Evolutionary conservation across 2,329 filamentous ascomycete species (phyloP), one percentile per base, ranked within the genome.

Genomic region (Pseudogymnoascus sp.): DNA sequence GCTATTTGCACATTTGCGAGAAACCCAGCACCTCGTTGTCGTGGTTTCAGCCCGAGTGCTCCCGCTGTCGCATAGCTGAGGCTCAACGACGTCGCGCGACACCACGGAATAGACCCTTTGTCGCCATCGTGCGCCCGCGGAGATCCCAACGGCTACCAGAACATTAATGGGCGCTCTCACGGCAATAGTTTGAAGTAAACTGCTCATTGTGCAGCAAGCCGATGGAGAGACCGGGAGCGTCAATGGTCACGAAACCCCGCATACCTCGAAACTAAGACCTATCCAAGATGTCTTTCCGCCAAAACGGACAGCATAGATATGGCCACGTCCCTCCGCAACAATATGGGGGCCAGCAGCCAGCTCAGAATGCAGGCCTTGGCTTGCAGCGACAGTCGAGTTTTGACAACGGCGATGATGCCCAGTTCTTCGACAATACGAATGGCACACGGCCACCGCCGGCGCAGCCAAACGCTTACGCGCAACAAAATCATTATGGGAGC

Each of bases 331-430:
- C 86, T 66, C 86, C 85, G 14, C 84, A 85, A 31, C 85, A 87
- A 72, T 88, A 88, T 67, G 76, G 79, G 59, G 74, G 74, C 65
- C 78, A 75, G 50, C 69, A 75, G 61, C 67, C 72, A 44, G 74
- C 77, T 46, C 74, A 77, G 64, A 71, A 74, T 59, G 64, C 71
- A 38, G 77, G 78, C 67, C 75, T 78, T 18, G 67, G 68, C 38
- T 37, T 74, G 34, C 71, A 70, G 46, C 81, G 89, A 68, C 82
- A 85, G 67, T 82, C 84, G 59, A 93, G 89, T 78, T 92, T 90
- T 78, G 87, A 91, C 74, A 85, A 82, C 68, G 89, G 88, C 67
- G 90, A 95, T 74, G 89, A 93, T 73, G 78, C 81, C 59, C 76
- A 78, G 59, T 84, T 86, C 68, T 80, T 83, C 69, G 70, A 73